These are phyloP conservation scores for Debaryomycetaceae sp. DNA, from an alignment of 1,139 yeast species.

Conservation along the genomic window DNA sequence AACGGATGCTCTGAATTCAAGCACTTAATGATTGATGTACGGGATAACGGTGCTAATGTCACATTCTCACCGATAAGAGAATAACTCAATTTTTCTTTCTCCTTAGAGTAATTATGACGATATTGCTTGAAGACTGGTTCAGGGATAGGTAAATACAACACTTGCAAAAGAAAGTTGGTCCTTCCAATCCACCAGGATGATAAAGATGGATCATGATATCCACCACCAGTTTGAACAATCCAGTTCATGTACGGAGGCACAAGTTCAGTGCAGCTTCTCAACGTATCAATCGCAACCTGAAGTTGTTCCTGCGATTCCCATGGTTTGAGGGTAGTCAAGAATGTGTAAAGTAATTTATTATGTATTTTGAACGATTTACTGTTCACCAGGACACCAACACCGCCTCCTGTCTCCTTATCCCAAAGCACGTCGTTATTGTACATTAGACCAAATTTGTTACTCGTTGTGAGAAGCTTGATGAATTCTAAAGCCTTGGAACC, in stretches of 20 bases:
- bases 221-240: constrained; percentile 51
- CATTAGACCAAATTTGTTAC: constrained; percentile 55
- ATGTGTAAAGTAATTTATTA: constrained; percentile 63
- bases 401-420: constrained; percentile 24
- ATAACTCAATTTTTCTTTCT: constrained; percentile 14
- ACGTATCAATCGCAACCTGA: constrained; percentile 49
- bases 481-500: constrained; percentile 6
- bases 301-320: constrained; percentile 72
- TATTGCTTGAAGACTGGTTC: constrained; percentile 5
- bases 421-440: constrained; percentile 62
- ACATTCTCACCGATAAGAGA: constrained; percentile 48
- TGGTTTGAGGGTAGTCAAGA: constrained; percentile 68
- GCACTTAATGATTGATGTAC: constrained; percentile 55
- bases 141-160: constrained; percentile 56
- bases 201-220: constrained; percentile 65
- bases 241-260: constrained; percentile 68
- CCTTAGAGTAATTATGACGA: constrained; percentile 5
- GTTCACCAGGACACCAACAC: constrained; percentile 35
- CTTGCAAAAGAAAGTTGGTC: constrained; percentile 56
- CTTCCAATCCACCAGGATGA: constrained; percentile 83
- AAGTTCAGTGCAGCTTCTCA: constrained; percentile 61
- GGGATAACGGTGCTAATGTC: constrained; percentile 65
- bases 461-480: constrained; percentile 38
- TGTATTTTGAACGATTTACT: constrained; percentile 52
- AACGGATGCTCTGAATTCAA: constrained; percentile 51